Conservation (phyloP, 306 rosid genomes). For the Quillaja saponaria region DNA sequence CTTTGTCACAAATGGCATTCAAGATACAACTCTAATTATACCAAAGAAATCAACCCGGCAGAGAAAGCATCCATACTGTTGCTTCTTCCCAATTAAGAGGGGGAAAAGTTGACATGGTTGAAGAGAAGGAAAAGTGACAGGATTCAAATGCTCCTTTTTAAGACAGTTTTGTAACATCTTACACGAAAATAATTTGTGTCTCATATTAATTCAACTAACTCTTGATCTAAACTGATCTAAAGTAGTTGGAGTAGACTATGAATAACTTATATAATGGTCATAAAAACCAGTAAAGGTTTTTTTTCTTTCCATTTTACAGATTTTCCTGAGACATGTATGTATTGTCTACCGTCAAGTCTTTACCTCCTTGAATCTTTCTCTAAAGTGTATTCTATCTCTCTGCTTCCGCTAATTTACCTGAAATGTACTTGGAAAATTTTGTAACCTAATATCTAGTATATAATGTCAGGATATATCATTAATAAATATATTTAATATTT, state of each 20-base stretch:
- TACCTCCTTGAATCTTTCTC: background rate
- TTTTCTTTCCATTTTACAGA: background rate
- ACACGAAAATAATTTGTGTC: background rate
- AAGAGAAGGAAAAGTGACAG: constrained; percentile 5
- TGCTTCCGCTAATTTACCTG: too few relatives aligned
- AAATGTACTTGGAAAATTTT: too few relatives aligned
- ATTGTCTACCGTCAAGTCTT: background rate
- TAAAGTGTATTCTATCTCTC: too few relatives aligned
- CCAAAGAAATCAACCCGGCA: constrained; percentile 28
- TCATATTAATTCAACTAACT: too few relatives aligned
- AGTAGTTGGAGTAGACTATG: too few relatives aligned
- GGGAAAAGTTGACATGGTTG: constrained; percentile 11
- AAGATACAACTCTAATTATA: constrained; percentile 25
- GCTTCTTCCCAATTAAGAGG: constrained; percentile 31
- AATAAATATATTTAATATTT: too few relatives aligned
- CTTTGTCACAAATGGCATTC: constrained; percentile 14
- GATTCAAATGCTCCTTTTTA: constrained; percentile 21
- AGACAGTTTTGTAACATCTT: constrained; percentile 21
- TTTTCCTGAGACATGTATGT: constrained; percentile 7
- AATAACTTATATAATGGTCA: constrained; percentile 13
- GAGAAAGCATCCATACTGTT: constrained; percentile 32
- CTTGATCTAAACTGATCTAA: too few relatives aligned
- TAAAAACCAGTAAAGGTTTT: constrained; percentile 2
- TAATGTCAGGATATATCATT: too few relatives aligned
- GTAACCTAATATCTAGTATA: too few relatives aligned